Conservation (phyloP, 2,329 filamentous ascomycete genomes). For the Aureobasidium namibiae region DNA sequence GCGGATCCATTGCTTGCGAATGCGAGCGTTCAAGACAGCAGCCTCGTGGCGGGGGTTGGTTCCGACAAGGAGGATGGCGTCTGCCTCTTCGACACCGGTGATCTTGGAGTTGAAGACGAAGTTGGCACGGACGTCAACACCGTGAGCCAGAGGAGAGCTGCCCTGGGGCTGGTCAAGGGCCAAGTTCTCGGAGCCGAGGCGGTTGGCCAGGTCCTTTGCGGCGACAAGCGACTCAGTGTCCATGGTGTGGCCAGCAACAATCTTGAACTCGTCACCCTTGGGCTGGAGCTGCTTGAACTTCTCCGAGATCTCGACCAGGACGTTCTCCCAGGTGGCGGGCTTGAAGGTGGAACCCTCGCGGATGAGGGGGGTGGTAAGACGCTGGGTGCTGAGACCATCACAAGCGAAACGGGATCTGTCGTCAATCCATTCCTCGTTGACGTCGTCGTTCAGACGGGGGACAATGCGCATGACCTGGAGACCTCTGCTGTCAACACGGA, state of each 20-base stretch:
- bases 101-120: slow-evolving; percentile 97
- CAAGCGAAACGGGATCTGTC: slow-evolving; percentile 96
- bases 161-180: slow-evolving; percentile 85
- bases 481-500: slow-evolving; percentile 85
- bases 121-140: slow-evolving; percentile 86
- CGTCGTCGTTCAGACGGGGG: slow-evolving; percentile 88
- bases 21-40: slow-evolving; percentile 88
- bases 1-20: slow-evolving; percentile 94
- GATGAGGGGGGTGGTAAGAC: slow-evolving; percentile 85
- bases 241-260: slow-evolving; percentile 79
- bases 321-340: slow-evolving; percentile 92
- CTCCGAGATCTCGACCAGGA: slow-evolving; percentile 73
- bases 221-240: slow-evolving; percentile 92
- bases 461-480: slow-evolving; percentile 93
- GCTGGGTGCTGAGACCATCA: slow-evolving; percentile 92
- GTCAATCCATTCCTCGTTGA: slow-evolving; percentile 99
- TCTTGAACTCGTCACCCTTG: slow-evolving; percentile 92
- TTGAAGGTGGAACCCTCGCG: slow-evolving; percentile 85
- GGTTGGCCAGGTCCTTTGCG: slow-evolving; percentile 95
- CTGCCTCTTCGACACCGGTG: slow-evolving; percentile 86
- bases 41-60: slow-evolving; percentile 95
- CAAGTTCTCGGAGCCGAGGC: slow-evolving; percentile 90
- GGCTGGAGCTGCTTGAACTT: slow-evolving; percentile 73
- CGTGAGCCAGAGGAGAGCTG: slow-evolving; percentile 77
- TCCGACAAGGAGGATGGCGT: slow-evolving; percentile 83